Conservation (phyloP, 768 basidiomycete species). For the Candolleomyces aberdarensis region DNA sequence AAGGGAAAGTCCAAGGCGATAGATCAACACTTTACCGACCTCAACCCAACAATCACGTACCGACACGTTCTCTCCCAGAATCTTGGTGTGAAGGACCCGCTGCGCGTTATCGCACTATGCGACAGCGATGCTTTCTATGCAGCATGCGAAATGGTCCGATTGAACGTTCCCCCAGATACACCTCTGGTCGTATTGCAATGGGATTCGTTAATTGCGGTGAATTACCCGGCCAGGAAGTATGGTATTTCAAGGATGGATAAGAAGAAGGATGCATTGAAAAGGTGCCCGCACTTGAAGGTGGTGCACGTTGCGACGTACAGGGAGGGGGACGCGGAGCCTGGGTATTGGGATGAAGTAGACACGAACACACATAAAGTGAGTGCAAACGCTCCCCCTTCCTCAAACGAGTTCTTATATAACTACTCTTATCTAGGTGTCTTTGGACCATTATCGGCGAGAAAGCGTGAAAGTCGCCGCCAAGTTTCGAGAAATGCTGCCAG, state of each 20-base stretch:
- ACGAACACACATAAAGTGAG: constrained; percentile 87
- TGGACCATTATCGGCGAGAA: constrained; percentile 92
- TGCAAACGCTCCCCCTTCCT: not conserved
- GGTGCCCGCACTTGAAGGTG: constrained; percentile 79
- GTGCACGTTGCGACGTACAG: constrained; percentile 96
- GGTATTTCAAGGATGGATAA: constrained; percentile 93
- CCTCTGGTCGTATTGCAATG: constrained; percentile 88
- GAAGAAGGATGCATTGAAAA: constrained; percentile 75
- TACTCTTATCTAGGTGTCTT: constrained; percentile 59
- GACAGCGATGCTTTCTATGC: constrained; percentile 88
- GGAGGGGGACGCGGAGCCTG: constrained; percentile 82
- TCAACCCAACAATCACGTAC: constrained; percentile 71
- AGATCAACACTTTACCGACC: constrained; percentile 52
- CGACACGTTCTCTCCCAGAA: constrained; percentile 69
- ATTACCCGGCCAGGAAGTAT: constrained; percentile 89
- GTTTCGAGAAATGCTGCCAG: constrained; percentile 77
- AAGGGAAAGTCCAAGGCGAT: constrained; percentile 56
- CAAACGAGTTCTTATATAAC: not conserved
- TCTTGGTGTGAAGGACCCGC: constrained; percentile 68
- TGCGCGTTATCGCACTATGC: constrained; percentile 85
- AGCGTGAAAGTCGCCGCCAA: constrained; percentile 80
- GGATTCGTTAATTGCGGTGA: constrained; percentile 89
- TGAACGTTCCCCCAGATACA: constrained; percentile 53
- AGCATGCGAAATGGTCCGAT: constrained; percentile 82
- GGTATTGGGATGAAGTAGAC: constrained; percentile 90